phyloP scores from a whole-genome alignment of 2,329 filamentous ascomycete species.

The Xylariaceae sp. region DNA sequence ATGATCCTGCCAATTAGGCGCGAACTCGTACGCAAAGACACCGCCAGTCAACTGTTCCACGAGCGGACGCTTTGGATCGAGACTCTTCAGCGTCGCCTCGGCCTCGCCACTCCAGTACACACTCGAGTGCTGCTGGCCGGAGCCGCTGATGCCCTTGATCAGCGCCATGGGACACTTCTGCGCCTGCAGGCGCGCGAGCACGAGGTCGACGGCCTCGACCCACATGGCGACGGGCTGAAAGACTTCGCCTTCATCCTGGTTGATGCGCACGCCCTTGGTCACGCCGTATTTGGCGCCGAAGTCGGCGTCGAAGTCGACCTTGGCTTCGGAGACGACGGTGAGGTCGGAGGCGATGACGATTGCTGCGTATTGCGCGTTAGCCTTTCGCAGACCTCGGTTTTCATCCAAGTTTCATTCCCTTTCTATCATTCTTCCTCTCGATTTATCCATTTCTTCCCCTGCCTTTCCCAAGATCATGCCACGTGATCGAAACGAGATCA shows the following conservation, averaged over 20 bases:
- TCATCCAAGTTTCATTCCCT: not conserved
- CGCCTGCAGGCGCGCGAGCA: slow-evolving; percentile 66
- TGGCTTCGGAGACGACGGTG: slow-evolving; percentile 74
- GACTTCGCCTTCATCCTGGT: slow-evolving; percentile 78
- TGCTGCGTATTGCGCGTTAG: slow-evolving; percentile 42
- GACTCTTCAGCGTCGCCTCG: slow-evolving; percentile 53
- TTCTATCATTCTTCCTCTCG: not conserved
- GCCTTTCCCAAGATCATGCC: not conserved
- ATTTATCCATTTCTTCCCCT: not conserved
- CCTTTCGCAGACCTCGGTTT: not conserved
- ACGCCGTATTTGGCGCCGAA: slow-evolving; percentile 68
- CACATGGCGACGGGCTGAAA: slow-evolving; percentile 91
- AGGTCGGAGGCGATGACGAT: slow-evolving; percentile 81
- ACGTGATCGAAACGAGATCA: not conserved
- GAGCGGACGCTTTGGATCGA: slow-evolving; percentile 58
- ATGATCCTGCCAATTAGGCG: slow-evolving; percentile 97
- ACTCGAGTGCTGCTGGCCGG: slow-evolving; percentile 95
- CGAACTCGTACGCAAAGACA: slow-evolving; percentile 78
- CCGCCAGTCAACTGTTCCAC: slow-evolving; percentile 63
- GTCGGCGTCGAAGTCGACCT: slow-evolving; percentile 92
- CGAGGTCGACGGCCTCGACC: slow-evolving; percentile 86
- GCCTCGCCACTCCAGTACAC: slow-evolving; percentile 82
- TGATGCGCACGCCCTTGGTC: slow-evolving; percentile 80
- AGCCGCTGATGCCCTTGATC: slow-evolving; percentile 79
- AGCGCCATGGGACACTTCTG: slow-evolving; percentile 66